A percentile compares a stretch with the other conserved stretches of the same genome.
These are phyloP conservation scores for Podaxis sp. DNA, from an alignment of 768 basidiomycete species.

Conservation along the genomic window DNA sequence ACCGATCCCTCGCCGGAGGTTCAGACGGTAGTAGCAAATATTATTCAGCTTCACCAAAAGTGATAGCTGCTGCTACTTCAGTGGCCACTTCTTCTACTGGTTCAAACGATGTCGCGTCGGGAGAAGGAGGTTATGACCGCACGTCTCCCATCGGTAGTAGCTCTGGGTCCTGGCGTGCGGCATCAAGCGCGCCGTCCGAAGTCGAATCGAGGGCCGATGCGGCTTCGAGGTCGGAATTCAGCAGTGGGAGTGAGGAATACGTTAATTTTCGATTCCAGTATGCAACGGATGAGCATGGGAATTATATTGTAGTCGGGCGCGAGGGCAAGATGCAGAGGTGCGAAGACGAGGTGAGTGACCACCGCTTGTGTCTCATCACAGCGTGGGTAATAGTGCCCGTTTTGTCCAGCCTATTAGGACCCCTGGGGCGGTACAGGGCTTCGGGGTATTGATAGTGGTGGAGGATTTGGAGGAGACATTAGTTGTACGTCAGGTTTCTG, in stretches of 20 bases:
- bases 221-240: conserved; percentile 18
- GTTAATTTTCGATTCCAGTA: conserved; percentile 69
- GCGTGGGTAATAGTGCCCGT: conserved; percentile 2
- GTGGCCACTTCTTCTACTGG: not conserved
- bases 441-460: conserved; percentile 75
- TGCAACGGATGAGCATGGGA: conserved; percentile 58
- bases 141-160: not conserved
- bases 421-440: conserved; percentile 80
- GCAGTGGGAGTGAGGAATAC: conserved; percentile 23
- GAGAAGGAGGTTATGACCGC: not conserved
- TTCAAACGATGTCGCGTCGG: not conserved
- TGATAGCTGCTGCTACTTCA: not conserved
- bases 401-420: conserved; percentile 66
- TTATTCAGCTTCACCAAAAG: not conserved
- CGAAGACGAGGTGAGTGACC: conserved; percentile 65
- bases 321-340: conserved; percentile 65
- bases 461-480: conserved; percentile 59
- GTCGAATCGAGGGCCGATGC: not conserved
- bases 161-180: not conserved
- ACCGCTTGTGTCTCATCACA: not conserved
- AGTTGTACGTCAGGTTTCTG: conserved; percentile 74
- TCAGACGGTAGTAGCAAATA: not conserved
- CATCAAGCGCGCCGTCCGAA: not conserved
- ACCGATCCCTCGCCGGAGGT: not conserved
- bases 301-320: conserved; percentile 67